A percentile compares a stretch with the other conserved stretches of the same genome.
phyloP scores from a whole-genome alignment of 1,284 basidiomycete genomes.

The Austroboletus niveus region DNA sequence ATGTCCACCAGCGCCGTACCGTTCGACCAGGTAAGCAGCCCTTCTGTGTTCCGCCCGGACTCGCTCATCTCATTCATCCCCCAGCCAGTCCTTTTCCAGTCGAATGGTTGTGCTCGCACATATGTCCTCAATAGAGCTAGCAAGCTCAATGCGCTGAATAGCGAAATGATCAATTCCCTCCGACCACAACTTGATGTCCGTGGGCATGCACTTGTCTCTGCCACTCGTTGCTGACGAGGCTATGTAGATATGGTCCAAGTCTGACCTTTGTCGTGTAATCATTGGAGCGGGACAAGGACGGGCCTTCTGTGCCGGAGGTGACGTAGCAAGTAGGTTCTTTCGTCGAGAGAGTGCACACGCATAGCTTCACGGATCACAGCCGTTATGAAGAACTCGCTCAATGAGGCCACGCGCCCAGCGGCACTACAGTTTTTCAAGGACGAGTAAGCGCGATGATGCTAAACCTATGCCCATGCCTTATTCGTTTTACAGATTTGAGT shows the following conservation, averaged over 20 bases:
- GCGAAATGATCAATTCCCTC: slow-evolving; percentile 78
- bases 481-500: slow-evolving; percentile 65
- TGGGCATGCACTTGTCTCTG: slow-evolving; percentile 4
- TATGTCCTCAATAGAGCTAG: slow-evolving; percentile 81
- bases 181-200: slow-evolving; percentile 72
- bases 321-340: slow-evolving; percentile 72
- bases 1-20: slow-evolving; percentile 39
- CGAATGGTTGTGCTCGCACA: slow-evolving; percentile 59
- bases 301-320: slow-evolving; percentile 95
- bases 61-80: slow-evolving; percentile 21
- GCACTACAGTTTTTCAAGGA: slow-evolving; percentile 87
- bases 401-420: slow-evolving; percentile 50
- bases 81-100: slow-evolving; percentile 70
- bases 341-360: slow-evolving; percentile 3
- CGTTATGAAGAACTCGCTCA: slow-evolving; percentile 51
- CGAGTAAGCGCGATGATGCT: slow-evolving; percentile 57
- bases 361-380: slow-evolving; percentile 38
- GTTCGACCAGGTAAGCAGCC: slow-evolving; percentile 25
- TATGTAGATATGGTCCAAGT: slow-evolving; percentile 74
- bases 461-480: slow-evolving; percentile 6
- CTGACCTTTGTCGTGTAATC: slow-evolving; percentile 73
- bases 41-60: slow-evolving; percentile 10
- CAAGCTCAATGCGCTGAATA: slow-evolving; percentile 87
- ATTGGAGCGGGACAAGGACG: slow-evolving; percentile 77
- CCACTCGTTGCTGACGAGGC: slow-evolving; percentile 13